Conservation (phyloP, 495 filamentous ascomycete genomes). For the Trichoderma virens region DNA sequence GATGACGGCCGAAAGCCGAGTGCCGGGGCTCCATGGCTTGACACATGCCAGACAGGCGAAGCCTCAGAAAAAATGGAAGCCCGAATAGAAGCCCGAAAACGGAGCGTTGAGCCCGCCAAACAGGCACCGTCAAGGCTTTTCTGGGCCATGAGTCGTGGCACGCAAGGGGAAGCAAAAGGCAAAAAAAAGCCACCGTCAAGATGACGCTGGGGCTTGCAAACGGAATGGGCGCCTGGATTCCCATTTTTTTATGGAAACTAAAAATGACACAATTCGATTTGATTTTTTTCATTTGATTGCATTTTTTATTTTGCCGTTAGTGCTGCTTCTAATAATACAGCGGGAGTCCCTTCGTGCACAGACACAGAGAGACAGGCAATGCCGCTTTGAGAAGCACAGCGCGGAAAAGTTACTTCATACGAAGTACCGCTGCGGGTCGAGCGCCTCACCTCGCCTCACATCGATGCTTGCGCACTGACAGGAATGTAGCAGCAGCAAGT, state of each 20-base stretch:
- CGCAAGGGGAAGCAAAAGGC: not conserved
- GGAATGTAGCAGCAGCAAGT: not conserved
- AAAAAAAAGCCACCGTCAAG: not conserved
- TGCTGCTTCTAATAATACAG: not conserved
- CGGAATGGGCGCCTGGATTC: not conserved
- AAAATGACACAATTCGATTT: not conserved
- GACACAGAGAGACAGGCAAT: not conserved
- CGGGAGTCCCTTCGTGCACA: too few relatives aligned
- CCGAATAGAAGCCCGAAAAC: constrained; percentile 4
- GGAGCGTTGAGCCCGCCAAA: not conserved
- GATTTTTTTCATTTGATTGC: not conserved
- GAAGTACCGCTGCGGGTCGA: not conserved
- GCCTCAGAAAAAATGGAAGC: not conserved
- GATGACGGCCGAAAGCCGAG: not conserved
- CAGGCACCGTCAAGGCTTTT: not conserved
- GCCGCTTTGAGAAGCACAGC: not conserved
- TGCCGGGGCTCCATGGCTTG: not conserved
- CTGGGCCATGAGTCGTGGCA: constrained; percentile 6
- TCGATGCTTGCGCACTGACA: not conserved
- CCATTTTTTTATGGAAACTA: not conserved
- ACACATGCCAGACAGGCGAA: too few relatives aligned
- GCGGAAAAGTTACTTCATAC: not conserved
- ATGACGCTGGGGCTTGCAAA: not conserved
- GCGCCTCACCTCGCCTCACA: not conserved
- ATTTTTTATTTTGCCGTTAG: not conserved